Base-by-base conservation (phyloP, 2,329 filamentous ascomycete species). In the Decorospora gaudefroyi region DNA sequence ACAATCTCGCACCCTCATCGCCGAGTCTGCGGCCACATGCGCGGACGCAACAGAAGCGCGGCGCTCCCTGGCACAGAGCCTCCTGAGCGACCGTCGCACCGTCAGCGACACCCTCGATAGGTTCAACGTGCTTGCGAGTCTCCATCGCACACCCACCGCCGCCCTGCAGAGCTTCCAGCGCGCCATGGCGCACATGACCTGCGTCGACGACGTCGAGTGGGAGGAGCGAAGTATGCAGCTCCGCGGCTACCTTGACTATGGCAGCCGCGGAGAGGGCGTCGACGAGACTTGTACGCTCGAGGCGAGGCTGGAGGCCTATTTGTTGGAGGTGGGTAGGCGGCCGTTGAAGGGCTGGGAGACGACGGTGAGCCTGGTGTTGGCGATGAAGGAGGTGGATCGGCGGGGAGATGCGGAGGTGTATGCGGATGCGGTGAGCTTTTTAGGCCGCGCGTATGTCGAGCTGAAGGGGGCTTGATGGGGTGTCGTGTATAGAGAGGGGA, bases 131-230 rank as follows among this genome's bases (percentile, higher is more conserved):
- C 37, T 63, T 0, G 13, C 30, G 12, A 25, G 29, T 1, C 34
- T 64, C 1, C 51, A 56, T 15, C 16, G 10, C 5, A 35, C 29
- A 6, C n/a, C 26, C 1, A 17, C 17, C 3, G 1, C n/a, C 1
- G 26, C 26, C 6, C 39, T 62, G 6, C 6, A n/a, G 5, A 46
- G 47, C 12, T 10, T 64, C 2, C 23, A 43, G 9, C 48, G 53
- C 6, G 51, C 51, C 3, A 53, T 65, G 37, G 16, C 35, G 12
- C 17, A 30, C 11, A 64, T 65, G 61, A 17, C 19, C 2, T 10
- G 19, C 2, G 31, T 57, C 7, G 4, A n/a, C 2, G 51, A 55
- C 2, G 3, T 1, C 4, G 59, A 62, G 43, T 49, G 46, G 45
- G 12, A 15, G 27, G 46, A 22, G 6, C 29, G 55, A n/a, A 13